These are phyloP conservation scores for Colletotrichum costaricense DNA, from an alignment of 2,329 filamentous ascomycete genomes.

Conservation along the genomic window DNA sequence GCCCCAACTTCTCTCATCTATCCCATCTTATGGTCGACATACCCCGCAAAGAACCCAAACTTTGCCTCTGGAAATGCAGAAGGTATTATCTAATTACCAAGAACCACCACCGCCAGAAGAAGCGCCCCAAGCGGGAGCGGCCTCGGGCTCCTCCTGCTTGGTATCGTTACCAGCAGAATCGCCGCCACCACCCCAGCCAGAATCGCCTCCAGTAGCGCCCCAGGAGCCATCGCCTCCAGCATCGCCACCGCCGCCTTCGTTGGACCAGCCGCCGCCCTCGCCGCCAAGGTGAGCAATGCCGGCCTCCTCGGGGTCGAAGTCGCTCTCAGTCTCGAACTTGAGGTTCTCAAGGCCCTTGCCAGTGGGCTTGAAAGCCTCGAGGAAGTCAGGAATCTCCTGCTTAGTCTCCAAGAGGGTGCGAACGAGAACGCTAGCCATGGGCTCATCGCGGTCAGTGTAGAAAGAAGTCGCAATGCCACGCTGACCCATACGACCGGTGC, in stretches of 20 bases:
- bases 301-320: slow-evolving; percentile 56
- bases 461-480: slow-evolving; percentile 88
- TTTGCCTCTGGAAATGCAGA: not conserved
- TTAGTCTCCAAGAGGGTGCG: slow-evolving; percentile 85
- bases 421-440: slow-evolving; percentile 78
- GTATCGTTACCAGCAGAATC: slow-evolving; percentile 19
- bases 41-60: not conserved
- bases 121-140: slow-evolving; percentile 31
- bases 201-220: slow-evolving; percentile 35
- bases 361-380: slow-evolving; percentile 72
- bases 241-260: slow-evolving; percentile 31
- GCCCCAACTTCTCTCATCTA: slow-evolving; percentile 12
- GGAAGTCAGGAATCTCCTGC: slow-evolving; percentile 85
- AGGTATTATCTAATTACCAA: slow-evolving; percentile 26
- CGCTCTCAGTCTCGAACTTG: slow-evolving; percentile 67
- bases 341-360: slow-evolving; percentile 51
- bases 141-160: slow-evolving; percentile 8
- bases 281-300: slow-evolving; percentile 41
- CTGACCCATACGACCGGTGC: slow-evolving; percentile 93
- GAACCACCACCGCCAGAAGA: slow-evolving; percentile 6
- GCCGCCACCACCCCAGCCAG: slow-evolving; percentile 18
- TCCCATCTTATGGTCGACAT: slow-evolving; percentile 4
- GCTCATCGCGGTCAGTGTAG: slow-evolving; percentile 82
- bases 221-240: slow-evolving; percentile 37
- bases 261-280: slow-evolving; percentile 34